phyloP scores from a whole-genome alignment of 2,329 filamentous ascomycete genomes.

The Neoscytalidium dimidiatum region DNA sequence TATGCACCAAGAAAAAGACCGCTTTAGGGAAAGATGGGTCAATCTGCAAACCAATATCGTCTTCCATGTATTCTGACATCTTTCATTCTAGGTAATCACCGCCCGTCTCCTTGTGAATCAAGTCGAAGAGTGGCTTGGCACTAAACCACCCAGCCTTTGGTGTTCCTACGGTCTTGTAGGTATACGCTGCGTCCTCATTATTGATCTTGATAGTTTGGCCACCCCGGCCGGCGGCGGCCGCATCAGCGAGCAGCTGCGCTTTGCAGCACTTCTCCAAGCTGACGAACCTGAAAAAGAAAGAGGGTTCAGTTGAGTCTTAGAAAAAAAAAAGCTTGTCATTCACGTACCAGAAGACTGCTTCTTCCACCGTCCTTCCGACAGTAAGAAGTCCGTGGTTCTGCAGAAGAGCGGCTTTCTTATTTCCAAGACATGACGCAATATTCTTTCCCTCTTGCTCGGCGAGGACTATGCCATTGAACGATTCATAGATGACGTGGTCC shows the following conservation, averaged over 20 bases:
- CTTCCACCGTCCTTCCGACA: constrained; percentile 52
- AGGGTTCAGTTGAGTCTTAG: neutral
- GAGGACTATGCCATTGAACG: constrained; percentile 57
- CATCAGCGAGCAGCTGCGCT: constrained; percentile 55
- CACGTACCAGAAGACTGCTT: constrained; percentile 50
- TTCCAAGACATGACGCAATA: constrained; percentile 51
- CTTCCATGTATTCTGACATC: neutral
- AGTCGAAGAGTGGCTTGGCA: constrained; percentile 71
- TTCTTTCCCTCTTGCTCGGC: constrained; percentile 56
- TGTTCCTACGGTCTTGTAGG: constrained; percentile 65
- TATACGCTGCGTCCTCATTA: constrained; percentile 68
- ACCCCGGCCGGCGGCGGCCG: constrained; percentile 62
- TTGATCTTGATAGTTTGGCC: constrained; percentile 66
- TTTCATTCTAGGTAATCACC: constrained; percentile 5
- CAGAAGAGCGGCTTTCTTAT: constrained; percentile 54
- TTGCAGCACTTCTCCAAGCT: constrained; percentile 57
- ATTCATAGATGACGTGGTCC: constrained; percentile 56
- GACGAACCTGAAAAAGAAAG: constrained; percentile 41
- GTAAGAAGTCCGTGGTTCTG: constrained; percentile 58
- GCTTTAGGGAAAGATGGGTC: no score
- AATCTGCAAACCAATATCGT: no score
- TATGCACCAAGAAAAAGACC: no score
- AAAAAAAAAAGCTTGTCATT: neutral
- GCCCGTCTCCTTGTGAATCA: constrained; percentile 54
- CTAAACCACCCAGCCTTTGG: constrained; percentile 68